These are phyloP conservation scores for Novymonas esmeraldas DNA, from an alignment of 208 protist species.

Conservation along the genomic window DNA sequence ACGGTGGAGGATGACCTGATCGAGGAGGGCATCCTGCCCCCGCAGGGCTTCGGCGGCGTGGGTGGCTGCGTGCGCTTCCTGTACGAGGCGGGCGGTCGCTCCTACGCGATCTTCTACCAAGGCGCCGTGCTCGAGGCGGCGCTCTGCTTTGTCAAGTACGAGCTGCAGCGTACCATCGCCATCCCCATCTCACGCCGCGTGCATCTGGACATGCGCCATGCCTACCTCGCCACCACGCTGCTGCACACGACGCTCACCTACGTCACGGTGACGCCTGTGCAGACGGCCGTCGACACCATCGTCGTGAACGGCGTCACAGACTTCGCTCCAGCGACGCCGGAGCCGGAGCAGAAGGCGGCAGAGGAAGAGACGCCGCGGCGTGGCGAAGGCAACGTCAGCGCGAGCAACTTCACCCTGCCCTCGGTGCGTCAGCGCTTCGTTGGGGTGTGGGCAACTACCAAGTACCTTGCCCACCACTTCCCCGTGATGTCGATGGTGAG, in stretches of 20 bases:
- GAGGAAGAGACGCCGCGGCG: not conserved
- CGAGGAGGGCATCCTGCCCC: slow-evolving; percentile 36
- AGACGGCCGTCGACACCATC: slow-evolving; percentile 36
- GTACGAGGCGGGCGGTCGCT: slow-evolving; percentile 42
- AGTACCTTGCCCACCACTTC: slow-evolving; percentile 25
- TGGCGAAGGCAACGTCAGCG: not conserved
- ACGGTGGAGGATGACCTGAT: slow-evolving; percentile 41
- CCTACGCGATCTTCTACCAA: slow-evolving; percentile 45
- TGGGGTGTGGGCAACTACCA: slow-evolving; percentile 18
- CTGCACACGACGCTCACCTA: slow-evolving; percentile 35
- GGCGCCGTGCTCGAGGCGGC: slow-evolving; percentile 48
- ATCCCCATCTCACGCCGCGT: slow-evolving; percentile 36
- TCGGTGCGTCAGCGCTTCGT: slow-evolving; percentile 25
- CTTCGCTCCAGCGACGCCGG: slow-evolving; percentile 10
- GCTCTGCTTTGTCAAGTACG: slow-evolving; percentile 31
- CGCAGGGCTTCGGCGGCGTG: slow-evolving; percentile 45
- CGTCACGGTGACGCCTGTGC: slow-evolving; percentile 34
- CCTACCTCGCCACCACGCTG: slow-evolving; percentile 26
- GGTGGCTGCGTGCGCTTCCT: slow-evolving; percentile 42
- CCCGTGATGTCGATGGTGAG: slow-evolving; percentile 25
- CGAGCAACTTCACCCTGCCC: not conserved
- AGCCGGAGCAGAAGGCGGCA: not conserved
- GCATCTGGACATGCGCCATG: slow-evolving; percentile 31
- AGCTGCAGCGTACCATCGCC: slow-evolving; percentile 31
- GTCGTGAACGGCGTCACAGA: slow-evolving; percentile 37